Percentiles rank a stretch among this genome's conserved stretches.
These are phyloP conservation scores for Sequoiadendron giganteum DNA, from an alignment of 75 land plant species.

Conservation along the genomic window DNA sequence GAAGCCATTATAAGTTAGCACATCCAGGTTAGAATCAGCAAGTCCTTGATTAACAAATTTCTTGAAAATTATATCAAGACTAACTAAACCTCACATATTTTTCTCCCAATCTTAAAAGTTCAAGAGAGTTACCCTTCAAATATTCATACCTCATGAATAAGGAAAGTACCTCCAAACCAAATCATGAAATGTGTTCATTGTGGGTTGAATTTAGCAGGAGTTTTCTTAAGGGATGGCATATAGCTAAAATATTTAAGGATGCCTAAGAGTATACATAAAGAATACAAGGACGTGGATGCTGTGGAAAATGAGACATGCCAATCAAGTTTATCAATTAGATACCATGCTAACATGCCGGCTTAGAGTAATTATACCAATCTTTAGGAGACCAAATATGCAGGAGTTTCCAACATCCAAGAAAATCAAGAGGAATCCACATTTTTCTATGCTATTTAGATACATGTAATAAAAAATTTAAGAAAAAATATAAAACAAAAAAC, in stretches of 20 bases:
- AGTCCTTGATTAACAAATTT: not conserved
- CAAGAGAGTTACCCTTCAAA: not conserved
- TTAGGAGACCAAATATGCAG: not conserved
- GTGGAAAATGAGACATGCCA: not conserved
- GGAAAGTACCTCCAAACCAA: not conserved
- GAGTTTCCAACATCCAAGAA: not conserved
- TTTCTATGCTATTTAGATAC: not conserved
- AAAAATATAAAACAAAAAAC: not conserved
- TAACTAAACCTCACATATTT: not conserved
- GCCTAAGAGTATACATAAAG: not conserved
- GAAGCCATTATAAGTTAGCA: too few species aligned
- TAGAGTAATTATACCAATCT: not conserved
- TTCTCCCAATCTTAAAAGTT: not conserved
- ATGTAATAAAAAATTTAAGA: too few species aligned
- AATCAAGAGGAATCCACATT: not conserved
- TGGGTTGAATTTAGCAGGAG: not conserved
- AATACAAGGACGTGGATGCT: not conserved
- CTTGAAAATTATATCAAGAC: not conserved
- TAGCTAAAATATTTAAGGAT: not conserved
- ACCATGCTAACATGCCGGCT: not conserved
- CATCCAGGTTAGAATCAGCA: not conserved
- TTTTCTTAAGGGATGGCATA: not conserved
- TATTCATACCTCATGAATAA: not conserved
- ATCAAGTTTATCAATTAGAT: not conserved
- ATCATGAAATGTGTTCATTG: not conserved